Evolutionary conservation across 352 stramenopile genomes (phyloP).

Genomic region (Phytophthora pisi): DNA sequence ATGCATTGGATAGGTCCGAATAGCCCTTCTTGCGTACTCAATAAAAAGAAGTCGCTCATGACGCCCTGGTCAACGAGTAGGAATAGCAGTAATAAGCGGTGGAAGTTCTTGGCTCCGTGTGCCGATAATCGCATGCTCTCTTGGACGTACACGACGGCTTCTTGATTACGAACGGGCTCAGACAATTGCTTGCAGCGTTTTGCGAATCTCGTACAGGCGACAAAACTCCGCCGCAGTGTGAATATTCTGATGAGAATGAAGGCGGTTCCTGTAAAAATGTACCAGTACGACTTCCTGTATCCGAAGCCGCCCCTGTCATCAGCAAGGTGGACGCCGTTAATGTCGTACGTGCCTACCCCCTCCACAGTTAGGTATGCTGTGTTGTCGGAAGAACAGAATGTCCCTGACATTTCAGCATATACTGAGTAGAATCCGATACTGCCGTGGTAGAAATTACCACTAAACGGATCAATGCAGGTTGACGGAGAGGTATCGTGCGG

Average conservation of each 20-base stretch:
- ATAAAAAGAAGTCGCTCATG: conserved; percentile 37
- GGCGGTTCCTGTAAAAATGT: conserved; percentile 13
- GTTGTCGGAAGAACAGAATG: conserved; percentile 19
- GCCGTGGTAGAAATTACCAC: conserved; percentile 39
- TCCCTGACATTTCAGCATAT: conserved; percentile 24
- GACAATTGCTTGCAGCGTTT: conserved; percentile 16
- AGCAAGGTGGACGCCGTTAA: conserved; percentile 18
- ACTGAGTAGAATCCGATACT: conserved; percentile 39
- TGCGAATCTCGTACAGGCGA: conserved; percentile 16
- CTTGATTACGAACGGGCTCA: conserved; percentile 19
- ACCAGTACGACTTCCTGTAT: conserved; percentile 38
- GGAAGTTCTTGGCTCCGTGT: conserved; percentile 24
- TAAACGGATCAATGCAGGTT: conserved; percentile 5
- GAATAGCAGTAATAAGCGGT: conserved; percentile 23
- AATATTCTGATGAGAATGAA: conserved; percentile 27
- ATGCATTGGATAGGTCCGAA: conserved; percentile 33
- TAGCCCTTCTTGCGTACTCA: conserved; percentile 29
- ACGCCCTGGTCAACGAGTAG: conserved; percentile 30
- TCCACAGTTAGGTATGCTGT: conserved; percentile 18
- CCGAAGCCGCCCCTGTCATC: conserved; percentile 11
- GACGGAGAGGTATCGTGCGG: conserved; percentile 6
- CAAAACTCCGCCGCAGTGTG: conserved; percentile 25
- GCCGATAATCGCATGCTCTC: conserved; percentile 26
- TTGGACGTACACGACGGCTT: conserved; percentile 24
- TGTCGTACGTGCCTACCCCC: conserved; percentile 22